phyloP scores from a whole-genome alignment of 805 yeast species.

The Candida succiphila region DNA sequence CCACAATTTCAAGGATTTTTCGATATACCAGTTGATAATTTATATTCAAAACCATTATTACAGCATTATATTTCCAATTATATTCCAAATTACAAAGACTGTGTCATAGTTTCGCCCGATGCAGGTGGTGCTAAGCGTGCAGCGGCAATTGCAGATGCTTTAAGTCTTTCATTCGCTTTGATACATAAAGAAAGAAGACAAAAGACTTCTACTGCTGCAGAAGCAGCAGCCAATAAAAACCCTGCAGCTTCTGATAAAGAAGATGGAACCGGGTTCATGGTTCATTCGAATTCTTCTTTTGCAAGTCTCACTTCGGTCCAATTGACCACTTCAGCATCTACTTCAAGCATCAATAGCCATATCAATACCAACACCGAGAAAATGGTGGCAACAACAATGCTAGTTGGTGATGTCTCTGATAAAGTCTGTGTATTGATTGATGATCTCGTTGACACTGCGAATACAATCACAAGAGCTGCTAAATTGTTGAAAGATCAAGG shows the following conservation, averaged over 20 bases:
- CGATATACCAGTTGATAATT: slow-evolving; percentile 90
- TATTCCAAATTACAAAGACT: slow-evolving; percentile 72
- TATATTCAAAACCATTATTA: slow-evolving; percentile 79
- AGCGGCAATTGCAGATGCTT: slow-evolving; percentile 82
- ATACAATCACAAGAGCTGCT: slow-evolving; percentile 89
- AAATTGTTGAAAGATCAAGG: slow-evolving; percentile 88
- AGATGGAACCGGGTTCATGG: slow-evolving; percentile 6
- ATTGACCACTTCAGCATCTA: slow-evolving; percentile 4
- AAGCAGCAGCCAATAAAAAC: slow-evolving; percentile 4
- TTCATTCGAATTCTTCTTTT: slow-evolving; percentile 8
- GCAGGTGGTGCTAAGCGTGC: slow-evolving; percentile 99
- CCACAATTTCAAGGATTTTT: slow-evolving; percentile 98
- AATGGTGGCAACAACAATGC: slow-evolving; percentile 72
- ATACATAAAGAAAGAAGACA: slow-evolving; percentile 88
- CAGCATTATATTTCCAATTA: slow-evolving; percentile 73
- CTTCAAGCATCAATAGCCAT: neutral
- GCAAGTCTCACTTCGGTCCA: slow-evolving; percentile 8
- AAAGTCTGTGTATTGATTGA: slow-evolving; percentile 86
- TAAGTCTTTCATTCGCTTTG: slow-evolving; percentile 84
- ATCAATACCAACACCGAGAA: slow-evolving; percentile 9
- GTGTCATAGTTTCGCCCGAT: slow-evolving; percentile 94
- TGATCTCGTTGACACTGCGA: slow-evolving; percentile 89
- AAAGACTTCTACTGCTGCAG: slow-evolving; percentile 24
- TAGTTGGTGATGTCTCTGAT: slow-evolving; percentile 89
- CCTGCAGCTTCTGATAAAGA: slow-evolving; percentile 7